A percentile compares a stretch with the other conserved stretches of the same genome.
These are phyloP conservation scores for Metschnikowia matae DNA, from an alignment of 805 yeast species.

Conservation along the genomic window DNA sequence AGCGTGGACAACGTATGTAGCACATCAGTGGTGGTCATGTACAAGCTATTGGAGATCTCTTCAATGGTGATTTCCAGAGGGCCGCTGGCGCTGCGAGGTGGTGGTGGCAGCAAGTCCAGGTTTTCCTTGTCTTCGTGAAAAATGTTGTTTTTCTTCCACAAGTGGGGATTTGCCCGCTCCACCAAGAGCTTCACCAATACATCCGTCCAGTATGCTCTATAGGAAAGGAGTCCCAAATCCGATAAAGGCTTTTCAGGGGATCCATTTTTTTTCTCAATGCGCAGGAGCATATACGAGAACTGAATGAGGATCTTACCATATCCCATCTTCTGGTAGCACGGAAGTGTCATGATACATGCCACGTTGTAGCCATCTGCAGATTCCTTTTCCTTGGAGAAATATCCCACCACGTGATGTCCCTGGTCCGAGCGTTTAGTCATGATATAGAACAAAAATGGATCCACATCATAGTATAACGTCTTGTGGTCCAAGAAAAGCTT, in stretches of 20 bases:
- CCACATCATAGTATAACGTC: slow-evolving; percentile 95
- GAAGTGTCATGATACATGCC: slow-evolving; percentile 93
- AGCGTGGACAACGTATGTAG: slow-evolving; percentile 89
- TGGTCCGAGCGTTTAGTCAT: slow-evolving; percentile 87
- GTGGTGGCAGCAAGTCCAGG: slow-evolving; percentile 15
- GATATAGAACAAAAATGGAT: slow-evolving; percentile 92
- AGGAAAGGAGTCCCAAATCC: slow-evolving; percentile 88
- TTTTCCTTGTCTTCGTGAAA: slow-evolving; percentile 28
- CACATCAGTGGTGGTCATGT: slow-evolving; percentile 96
- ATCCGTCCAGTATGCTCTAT: slow-evolving; percentile 96
- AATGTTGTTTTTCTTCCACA: slow-evolving; percentile 36
- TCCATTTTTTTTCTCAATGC: slow-evolving; percentile 85
- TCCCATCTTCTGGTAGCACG: slow-evolving; percentile 95
- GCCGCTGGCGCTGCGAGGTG: slow-evolving; percentile 17
- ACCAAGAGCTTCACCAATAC: slow-evolving; percentile 70
- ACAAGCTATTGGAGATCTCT: slow-evolving; percentile 77
- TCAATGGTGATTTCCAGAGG: slow-evolving; percentile 71
- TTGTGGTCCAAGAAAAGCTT: slow-evolving; percentile 93
- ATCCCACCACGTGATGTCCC: slow-evolving; percentile 96
- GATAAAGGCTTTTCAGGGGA: slow-evolving; percentile 97
- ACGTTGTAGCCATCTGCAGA: slow-evolving; percentile 92
- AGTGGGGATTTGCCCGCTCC: slow-evolving; percentile 45
- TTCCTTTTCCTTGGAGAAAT: slow-evolving; percentile 95
- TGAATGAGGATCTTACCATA: slow-evolving; percentile 89
- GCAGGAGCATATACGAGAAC: slow-evolving; percentile 86